Conservation (phyloP, 768 basidiomycete species). For the Crassisporium funariophilum region DNA sequence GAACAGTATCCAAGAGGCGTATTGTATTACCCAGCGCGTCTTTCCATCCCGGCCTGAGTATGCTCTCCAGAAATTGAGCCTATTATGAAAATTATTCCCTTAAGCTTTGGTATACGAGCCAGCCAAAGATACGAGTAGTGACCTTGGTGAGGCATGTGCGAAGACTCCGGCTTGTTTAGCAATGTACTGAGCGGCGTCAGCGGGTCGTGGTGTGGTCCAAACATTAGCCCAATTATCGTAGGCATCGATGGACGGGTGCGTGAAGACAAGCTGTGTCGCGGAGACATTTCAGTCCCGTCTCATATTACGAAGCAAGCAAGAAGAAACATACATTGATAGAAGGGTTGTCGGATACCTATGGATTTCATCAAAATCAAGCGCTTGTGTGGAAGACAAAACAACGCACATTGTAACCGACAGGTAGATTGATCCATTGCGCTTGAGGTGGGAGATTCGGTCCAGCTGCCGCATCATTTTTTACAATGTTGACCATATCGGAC, state of each 20-base stretch:
- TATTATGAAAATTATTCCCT: constrained; percentile 22
- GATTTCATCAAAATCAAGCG: background rate
- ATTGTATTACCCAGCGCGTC: constrained; percentile 47
- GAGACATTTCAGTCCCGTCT: background rate
- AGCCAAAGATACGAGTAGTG: background rate
- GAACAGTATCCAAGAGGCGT: background rate
- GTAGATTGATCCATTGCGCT: constrained; percentile 56
- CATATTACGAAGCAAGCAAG: background rate
- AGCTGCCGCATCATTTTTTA: constrained; percentile 47
- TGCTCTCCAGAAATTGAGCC: constrained; percentile 66
- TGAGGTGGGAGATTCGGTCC: constrained; percentile 49
- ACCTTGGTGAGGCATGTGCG: constrained; percentile 52
- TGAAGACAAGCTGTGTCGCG: constrained; percentile 53
- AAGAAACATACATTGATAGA: constrained; percentile 53
- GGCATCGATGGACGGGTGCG: constrained; percentile 60
- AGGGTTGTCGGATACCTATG: constrained; percentile 58
- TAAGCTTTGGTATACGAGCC: background rate
- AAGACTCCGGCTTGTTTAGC: constrained; percentile 55
- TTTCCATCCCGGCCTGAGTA: constrained; percentile 45
- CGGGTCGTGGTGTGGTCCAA: constrained; percentile 53
- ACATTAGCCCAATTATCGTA: constrained; percentile 70
- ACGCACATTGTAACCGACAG: constrained; percentile 54
- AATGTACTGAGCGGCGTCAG: constrained; percentile 59
- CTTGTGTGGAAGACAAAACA: background rate
- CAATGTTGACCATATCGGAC: constrained; percentile 54